Percentiles rank a stretch among this genome's conserved stretches.
Conservation (phyloP, 495 filamentous ascomycete genomes). For the Haplographium delicatum region DNA sequence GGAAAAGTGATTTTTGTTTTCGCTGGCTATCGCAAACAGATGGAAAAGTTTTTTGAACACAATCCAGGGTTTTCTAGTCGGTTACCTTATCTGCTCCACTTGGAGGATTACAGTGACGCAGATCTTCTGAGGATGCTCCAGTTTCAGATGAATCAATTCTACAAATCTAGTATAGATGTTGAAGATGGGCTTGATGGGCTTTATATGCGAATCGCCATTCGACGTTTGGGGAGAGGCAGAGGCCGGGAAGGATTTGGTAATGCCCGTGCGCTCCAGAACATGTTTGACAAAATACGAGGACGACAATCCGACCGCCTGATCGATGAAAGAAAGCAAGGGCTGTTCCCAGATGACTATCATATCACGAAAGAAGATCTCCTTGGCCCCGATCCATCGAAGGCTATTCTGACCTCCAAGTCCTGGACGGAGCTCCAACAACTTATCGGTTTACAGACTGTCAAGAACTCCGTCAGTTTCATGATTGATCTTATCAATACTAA, state of each 20-base stretch:
- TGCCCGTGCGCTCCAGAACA: constrained; percentile 62
- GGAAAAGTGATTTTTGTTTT: constrained; percentile 75
- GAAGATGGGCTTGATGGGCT: constrained; percentile 57
- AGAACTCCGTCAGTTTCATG: constrained; percentile 51
- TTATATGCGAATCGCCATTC: constrained; percentile 57
- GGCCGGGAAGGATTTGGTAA: constrained; percentile 69
- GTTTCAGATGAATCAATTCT: constrained; percentile 10
- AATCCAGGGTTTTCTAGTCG: constrained; percentile 72
- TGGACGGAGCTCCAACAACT: constrained; percentile 57
- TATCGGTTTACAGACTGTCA: constrained; percentile 58
- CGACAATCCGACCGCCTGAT: constrained; percentile 55
- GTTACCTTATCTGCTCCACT: constrained; percentile 59
- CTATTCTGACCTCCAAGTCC: constrained; percentile 42
- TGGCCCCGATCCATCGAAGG: constrained; percentile 56
- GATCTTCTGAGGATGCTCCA: constrained; percentile 57
- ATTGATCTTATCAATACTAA: constrained; percentile 56
- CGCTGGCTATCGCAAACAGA: constrained; percentile 70
- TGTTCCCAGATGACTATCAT: constrained; percentile 41
- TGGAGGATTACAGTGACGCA: constrained; percentile 62
- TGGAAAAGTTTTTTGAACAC: constrained; percentile 76
- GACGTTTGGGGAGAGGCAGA: constrained; percentile 55
- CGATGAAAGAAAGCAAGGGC: constrained; percentile 29
- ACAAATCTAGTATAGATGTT: constrained; percentile 43
- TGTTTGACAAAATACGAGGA: constrained; percentile 42
- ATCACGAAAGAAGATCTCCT: constrained; percentile 57